phyloP scores from a whole-genome alignment of 331 rosid genomes.

The Rhamnella rubrinervis region DNA sequence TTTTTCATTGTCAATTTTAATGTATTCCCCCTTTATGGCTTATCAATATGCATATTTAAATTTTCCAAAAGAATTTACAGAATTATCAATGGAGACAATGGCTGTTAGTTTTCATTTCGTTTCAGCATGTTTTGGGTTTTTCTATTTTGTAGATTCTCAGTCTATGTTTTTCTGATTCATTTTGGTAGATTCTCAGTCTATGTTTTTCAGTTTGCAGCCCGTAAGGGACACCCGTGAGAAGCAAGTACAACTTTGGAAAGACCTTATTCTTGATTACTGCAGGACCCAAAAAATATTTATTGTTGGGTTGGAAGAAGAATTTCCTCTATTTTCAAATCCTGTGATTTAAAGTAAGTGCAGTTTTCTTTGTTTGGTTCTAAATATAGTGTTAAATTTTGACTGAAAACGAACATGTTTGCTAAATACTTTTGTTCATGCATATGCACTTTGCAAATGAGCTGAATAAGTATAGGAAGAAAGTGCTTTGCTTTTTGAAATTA shows the following conservation, averaged over 20 bases:
- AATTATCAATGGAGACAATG: no score
- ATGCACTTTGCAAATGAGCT: background rate
- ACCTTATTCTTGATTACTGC: conserved; percentile 85
- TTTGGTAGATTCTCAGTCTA: background rate
- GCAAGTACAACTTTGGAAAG: conserved; percentile 90
- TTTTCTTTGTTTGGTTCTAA: conserved; percentile 24
- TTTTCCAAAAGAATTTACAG: no score
- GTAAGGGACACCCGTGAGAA: conserved; percentile 89
- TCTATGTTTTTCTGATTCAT: no score
- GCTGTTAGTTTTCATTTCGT: no score
- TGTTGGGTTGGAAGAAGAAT: conserved; percentile 72
- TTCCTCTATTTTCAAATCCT: conserved; percentile 78
- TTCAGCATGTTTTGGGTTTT: no score
- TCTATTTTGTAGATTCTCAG: no score
- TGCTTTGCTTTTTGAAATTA: no score
- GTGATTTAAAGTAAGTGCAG: conserved; percentile 76
- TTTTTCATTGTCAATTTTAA: background rate
- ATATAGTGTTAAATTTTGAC: background rate
- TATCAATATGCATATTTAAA: background rate
- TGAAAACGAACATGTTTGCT: background rate
- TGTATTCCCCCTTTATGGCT: background rate
- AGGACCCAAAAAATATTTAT: conserved; percentile 68
- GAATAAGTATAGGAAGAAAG: background rate
- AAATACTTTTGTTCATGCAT: background rate
- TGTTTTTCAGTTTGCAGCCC: conserved; percentile 70